A percentile compares a stretch with the other conserved stretches of the same genome.
Conservation (phyloP, 2,329 filamentous ascomycete genomes). For the Epichloe sp. region DNA sequence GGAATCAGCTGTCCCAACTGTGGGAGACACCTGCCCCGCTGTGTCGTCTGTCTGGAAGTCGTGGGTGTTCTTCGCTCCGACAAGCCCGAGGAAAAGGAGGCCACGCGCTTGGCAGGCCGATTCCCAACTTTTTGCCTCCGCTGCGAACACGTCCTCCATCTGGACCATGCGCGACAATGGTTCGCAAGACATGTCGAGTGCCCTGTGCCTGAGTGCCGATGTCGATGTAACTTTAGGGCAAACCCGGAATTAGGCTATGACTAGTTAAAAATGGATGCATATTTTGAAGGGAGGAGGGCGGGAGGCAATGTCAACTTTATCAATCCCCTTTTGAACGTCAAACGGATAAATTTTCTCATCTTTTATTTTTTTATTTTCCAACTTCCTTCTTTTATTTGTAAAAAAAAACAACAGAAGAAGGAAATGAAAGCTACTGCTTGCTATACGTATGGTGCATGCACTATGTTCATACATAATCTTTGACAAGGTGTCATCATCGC, state of each 20-base stretch:
- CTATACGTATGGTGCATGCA: too few relatives aligned
- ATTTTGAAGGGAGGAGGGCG: neutral
- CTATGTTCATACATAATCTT: too few relatives aligned
- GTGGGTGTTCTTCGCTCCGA: conserved; percentile 52
- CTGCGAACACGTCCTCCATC: conserved; percentile 55
- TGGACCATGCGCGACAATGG: conserved; percentile 56
- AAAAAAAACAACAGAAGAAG: too few relatives aligned
- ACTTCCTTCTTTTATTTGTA: too few relatives aligned
- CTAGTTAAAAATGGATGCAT: conserved; percentile 6
- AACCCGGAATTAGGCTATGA: conserved; percentile 46
- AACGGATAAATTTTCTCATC: too few relatives aligned
- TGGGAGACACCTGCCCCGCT: conserved; percentile 52
- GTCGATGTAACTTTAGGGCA: conserved; percentile 47
- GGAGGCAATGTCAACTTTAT: too few relatives aligned
- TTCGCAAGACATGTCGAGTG: conserved; percentile 53
- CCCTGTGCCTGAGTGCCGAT: conserved; percentile 55
- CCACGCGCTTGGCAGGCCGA: conserved; percentile 36
- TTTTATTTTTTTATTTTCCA: too few relatives aligned
- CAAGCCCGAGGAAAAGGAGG: conserved; percentile 37
- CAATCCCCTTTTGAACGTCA: neutral
- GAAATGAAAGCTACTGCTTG: too few relatives aligned
- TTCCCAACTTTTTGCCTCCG: conserved; percentile 58
- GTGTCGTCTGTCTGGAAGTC: conserved; percentile 54
- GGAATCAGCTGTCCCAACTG: conserved; percentile 55
- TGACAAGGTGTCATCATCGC: too few relatives aligned